Evolutionary conservation across 139 green algal species (phyloP), one percentile per base, ranked within the genome.

Genomic region (Chloropicon primus): DNA sequence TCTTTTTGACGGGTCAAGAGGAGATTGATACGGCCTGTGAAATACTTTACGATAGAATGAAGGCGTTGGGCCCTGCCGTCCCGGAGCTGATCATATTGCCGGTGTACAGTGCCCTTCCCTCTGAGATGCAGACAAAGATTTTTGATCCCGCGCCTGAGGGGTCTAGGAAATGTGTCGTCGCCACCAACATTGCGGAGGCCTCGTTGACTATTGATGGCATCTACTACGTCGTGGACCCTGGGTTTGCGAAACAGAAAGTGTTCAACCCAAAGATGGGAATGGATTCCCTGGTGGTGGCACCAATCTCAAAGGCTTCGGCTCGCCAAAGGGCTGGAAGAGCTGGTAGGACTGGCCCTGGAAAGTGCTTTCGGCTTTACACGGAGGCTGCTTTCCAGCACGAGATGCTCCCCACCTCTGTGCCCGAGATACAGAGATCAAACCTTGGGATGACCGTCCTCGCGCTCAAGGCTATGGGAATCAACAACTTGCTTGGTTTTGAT

Each of bases 161-260:
- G 54, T 93, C 90, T 1, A 89, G 95, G 28, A 99, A 99, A 83
- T 87, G 84, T 28, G 93, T 99, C 22, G 91, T 99, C 72, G 94
- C 95, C 54, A 99, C 95, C 84, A 99, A 99, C 89, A 99, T 99
- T 75, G 95, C 95, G 0, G 95, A 99, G 83, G 93, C 95, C 21
- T 95, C 87, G 0, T 88, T 99, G 22, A 99, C 95, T 41, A 99
- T 99, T 72, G 95, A 99, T 80, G 95, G 95, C 80, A 96, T 99
- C 85, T 97, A 97, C 82, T 98, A 96, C 78, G 94, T 98, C 0
- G 90, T 98, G 5, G 94, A 98, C 81, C 87, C 88, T 17, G 91
- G 92, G 28, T 93, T 92, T 53, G 81, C 87, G 21, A 94, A 95
- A 79, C 85, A 92, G 78, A 96, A 94, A 85, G 84, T 88, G 27